These are phyloP conservation scores for Creolimax fragrantissima DNA, from an alignment of 78 protist species.

Conservation along the genomic window DNA sequence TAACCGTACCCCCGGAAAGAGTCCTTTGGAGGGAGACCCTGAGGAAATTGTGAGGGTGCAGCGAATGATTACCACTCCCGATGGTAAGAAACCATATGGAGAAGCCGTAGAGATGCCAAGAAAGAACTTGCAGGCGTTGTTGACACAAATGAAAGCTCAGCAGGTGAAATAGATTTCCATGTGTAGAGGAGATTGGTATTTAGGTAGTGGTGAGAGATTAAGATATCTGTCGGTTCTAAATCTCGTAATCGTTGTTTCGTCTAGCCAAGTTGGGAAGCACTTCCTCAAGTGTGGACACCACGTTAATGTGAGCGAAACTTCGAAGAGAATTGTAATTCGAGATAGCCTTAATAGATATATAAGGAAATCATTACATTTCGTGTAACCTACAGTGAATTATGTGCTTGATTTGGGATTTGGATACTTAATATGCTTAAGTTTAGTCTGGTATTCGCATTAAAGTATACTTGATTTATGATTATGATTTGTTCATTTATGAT, in stretches of 20 bases:
- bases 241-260: too few species aligned
- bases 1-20: not conserved
- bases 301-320: not conserved
- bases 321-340: not conserved
- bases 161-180: not conserved
- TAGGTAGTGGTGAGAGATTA: not conserved
- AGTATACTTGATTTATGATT: too few species aligned
- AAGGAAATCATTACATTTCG: too few species aligned
- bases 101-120: not conserved
- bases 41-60: not conserved
- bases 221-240: too few species aligned
- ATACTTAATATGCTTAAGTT: too few species aligned
- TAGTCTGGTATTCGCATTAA: too few species aligned
- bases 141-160: not conserved
- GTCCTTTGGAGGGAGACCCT: not conserved
- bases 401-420: too few species aligned
- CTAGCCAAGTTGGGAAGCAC: too few species aligned
- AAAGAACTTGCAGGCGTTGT: not conserved
- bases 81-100: not conserved
- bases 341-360: not conserved
- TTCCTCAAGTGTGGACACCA: not conserved
- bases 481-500: not conserved
- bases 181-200: not conserved
- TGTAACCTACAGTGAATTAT: too few species aligned
- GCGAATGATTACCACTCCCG: not conserved